A percentile compares a stretch with the other conserved stretches of the same genome.
Evolutionary conservation across 2,329 filamentous ascomycete species (phyloP).

Genomic region (Calonectria montana): DNA sequence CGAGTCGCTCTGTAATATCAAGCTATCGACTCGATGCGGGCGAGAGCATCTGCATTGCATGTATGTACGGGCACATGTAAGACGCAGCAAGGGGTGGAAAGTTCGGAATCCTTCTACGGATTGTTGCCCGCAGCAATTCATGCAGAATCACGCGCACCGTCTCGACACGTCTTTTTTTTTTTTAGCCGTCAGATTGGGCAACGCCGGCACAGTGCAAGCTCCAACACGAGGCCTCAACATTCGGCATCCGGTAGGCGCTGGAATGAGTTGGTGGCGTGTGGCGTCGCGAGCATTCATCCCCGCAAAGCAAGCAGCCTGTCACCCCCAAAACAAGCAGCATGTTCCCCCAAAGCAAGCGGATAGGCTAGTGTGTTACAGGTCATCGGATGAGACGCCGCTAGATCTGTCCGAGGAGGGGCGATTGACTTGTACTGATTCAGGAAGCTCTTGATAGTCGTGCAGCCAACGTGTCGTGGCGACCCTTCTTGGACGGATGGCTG

Average conservation of each 20-base stretch:
- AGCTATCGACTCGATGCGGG: not conserved
- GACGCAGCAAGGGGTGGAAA: not conserved
- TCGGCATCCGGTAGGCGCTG: not conserved
- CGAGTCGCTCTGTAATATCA: not conserved
- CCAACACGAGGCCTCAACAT: conserved; percentile 1
- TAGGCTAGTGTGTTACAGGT: conserved; percentile 7
- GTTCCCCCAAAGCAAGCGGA: not conserved
- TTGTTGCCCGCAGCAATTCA: not conserved
- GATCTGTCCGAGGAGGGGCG: not conserved
- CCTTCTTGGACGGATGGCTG: not conserved
- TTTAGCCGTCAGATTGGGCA: not conserved
- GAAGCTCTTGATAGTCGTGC: not conserved
- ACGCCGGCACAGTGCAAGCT: not conserved
- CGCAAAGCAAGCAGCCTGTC: not conserved
- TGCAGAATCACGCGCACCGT: not conserved
- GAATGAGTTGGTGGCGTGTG: not conserved
- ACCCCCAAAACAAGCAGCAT: no score
- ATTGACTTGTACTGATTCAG: not conserved
- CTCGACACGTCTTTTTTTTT: not conserved
- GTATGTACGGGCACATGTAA: not conserved
- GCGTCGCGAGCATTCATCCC: conserved; percentile 1
- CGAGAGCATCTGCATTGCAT: not conserved
- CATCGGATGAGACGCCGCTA: conserved; percentile 3
- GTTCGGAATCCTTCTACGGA: not conserved
- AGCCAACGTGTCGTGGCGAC: not conserved